Base-by-base conservation (phyloP, 2,329 filamentous ascomycete genomes). In the Cladosporium colombiae region DNA sequence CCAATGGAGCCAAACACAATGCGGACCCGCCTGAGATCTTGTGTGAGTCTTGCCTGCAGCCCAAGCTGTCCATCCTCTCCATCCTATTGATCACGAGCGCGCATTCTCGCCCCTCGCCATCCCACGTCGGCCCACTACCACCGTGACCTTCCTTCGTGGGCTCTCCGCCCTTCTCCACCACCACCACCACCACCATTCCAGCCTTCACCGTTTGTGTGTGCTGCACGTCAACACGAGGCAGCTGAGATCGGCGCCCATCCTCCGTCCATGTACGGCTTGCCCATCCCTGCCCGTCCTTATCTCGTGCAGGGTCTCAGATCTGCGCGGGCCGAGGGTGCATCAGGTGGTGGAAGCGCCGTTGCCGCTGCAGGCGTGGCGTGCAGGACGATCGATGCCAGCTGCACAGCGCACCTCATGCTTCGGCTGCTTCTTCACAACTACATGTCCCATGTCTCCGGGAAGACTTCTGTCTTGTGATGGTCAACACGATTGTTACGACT, bases 361-460 rank as follows among this genome's bases (percentile, higher is more conserved):
- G 61, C 61, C 61, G 61, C 61, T 63, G 61, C 61, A 63, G 35
- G 50, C 49, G 61, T 63, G 61, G 35, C 50, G 61, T 63, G 61
- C 61, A 63, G 46, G 55, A 57, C 21, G 31, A 46, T 44, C 44
- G n/a, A 50, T 25, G 10, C 21, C 27, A 33, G 46, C 59, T 62
- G 59, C 57, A 46, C 40, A 46, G 40, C n/a, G 40, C 40, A 52
- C 46, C 59, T 53, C 60, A 62, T 31, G 60, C 46, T 33, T 53
- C 23, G 31, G 27, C 5, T n/a, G 10, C 23, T 11, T 62, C 60
- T 62, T 62, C 60, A 62, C 60, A 49, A 62, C 49, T 62, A 62
- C 60, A 62, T 59, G 37, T n/a, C 16, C 56, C 56, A 16, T 59
- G 56, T 25, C 21, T 21, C 10, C 35, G 52, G 8, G n/a, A 46